Base-by-base conservation (phyloP, 768 basidiomycete genomes). In the Lactifluus rugatus region DNA sequence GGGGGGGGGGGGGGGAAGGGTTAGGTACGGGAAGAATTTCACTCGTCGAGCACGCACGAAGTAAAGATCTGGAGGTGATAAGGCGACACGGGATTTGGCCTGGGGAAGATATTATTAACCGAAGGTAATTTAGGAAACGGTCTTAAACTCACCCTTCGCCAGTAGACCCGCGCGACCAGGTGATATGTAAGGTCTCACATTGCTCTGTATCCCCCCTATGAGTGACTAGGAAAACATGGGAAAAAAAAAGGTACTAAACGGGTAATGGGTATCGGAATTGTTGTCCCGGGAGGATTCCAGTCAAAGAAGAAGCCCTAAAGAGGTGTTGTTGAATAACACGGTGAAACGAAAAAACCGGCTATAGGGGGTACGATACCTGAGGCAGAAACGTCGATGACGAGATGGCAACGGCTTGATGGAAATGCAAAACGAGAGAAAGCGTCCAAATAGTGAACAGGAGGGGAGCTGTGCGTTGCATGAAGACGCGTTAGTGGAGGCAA, bases 11-110 rank as follows among this genome's bases (percentile, higher is more conserved):
- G 25, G 9, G 17, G 16, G 17, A 32, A 1, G 54, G 28, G 7
- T 32, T 39, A 49, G 32, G 19, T 10, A 52, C 10, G n/a, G 21
- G 39, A 25, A 10, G 25, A 9, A 17, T 19, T 26, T 23, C 8
- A 50, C 28, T 54, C 25, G 37, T 32, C 44, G 49, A 42, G 19
- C 8, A 71, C 81, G 67, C 56, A 82, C 82, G 81, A 82, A 14
- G 81, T 80, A 65, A 80, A 83, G 9, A 84, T 73, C 64, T 82
- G 80, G 4, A 84, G 76, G 65, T 69, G 80, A 66, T 82, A 84
- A 16, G 83, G 83, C 5, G 81, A 74, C 6, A 68, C 69, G 3
- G 80, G 79, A 62, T 78, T 77, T 8, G 81, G 81, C 5, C 83
- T 84, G 58, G 56, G 47, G 36, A 60, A 3, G 31, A 16, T 26